Evolutionary conservation across 1,284 basidiomycete species (phyloP).

Genomic region (Heliocybe sulcata): DNA sequence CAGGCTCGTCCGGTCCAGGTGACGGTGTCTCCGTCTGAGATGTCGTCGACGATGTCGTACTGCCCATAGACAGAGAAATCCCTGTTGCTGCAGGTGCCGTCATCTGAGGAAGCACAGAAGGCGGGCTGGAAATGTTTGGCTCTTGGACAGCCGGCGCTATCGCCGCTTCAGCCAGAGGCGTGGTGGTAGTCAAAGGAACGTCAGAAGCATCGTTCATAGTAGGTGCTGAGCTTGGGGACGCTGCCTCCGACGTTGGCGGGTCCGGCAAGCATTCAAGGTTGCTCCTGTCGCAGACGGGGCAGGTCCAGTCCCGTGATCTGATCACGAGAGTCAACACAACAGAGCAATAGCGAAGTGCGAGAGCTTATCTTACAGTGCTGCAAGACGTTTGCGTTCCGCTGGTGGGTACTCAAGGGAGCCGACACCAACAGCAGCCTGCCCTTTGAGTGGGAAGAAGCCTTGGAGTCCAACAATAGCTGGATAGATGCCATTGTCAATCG

Average conservation of each 20-base stretch:
- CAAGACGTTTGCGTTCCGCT: slow-evolving; percentile 76
- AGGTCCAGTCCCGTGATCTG: slow-evolving; percentile 80
- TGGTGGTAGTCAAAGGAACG: too few relatives aligned
- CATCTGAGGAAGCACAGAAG: too few relatives aligned
- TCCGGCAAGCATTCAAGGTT: slow-evolving; percentile 72
- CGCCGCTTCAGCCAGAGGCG: not conserved
- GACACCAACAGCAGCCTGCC: slow-evolving; percentile 85
- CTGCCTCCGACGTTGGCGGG: slow-evolving; percentile 22
- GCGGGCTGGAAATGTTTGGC: too few relatives aligned
- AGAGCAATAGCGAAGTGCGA: not conserved
- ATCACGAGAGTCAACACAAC: slow-evolving; percentile 6
- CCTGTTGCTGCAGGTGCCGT: not conserved
- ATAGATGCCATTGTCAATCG: not conserved
- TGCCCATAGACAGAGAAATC: not conserved
- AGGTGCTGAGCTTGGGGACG: not conserved
- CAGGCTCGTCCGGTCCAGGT: not conserved
- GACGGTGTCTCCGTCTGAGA: not conserved
- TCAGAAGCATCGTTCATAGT: not conserved
- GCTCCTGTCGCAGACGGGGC: slow-evolving; percentile 64
- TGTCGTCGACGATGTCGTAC: not conserved
- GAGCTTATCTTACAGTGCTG: slow-evolving; percentile 52
- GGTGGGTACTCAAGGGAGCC: slow-evolving; percentile 82
- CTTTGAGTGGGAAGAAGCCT: slow-evolving; percentile 86
- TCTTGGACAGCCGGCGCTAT: not conserved
- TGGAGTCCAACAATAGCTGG: slow-evolving; percentile 85